phyloP scores from a whole-genome alignment of 164 flowering plant genomes.

The Piper betle region DNA sequence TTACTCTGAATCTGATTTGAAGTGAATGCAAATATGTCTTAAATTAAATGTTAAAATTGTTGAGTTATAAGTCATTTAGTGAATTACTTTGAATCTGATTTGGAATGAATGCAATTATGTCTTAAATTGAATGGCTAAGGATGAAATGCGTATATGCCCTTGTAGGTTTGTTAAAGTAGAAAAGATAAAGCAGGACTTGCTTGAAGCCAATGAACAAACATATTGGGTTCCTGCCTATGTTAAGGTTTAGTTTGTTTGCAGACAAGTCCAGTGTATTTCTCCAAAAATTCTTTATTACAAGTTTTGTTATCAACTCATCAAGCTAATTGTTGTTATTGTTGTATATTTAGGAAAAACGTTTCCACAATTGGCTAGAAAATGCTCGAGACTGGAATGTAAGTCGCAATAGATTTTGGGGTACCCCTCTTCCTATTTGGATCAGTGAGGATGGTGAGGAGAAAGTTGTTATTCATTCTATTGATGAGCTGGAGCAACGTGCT shows the following conservation, averaged over 20 bases:
- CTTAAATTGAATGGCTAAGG: too few relatives aligned
- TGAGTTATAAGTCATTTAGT: too few relatives aligned
- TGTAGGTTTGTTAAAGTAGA: constrained; percentile 86
- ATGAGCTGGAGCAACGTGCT: constrained; percentile 68
- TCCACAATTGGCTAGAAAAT: constrained; percentile 99
- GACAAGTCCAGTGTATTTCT: not conserved
- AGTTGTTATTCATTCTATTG: constrained; percentile 72
- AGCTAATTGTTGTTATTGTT: too few relatives aligned
- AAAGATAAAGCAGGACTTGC: constrained; percentile 57
- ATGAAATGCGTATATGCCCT: not conserved
- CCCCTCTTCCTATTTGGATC: constrained; percentile 93
- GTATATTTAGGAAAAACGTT: constrained; percentile 63
- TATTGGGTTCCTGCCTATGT: constrained; percentile 99
- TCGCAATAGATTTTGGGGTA: constrained; percentile 98
- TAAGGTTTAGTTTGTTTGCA: constrained; percentile 36
- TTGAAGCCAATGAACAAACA: constrained; percentile 74
- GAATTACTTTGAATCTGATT: too few relatives aligned
- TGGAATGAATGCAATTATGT: too few relatives aligned
- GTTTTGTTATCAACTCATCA: not conserved
- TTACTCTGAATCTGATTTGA: too few relatives aligned
- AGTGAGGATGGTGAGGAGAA: constrained; percentile 85
- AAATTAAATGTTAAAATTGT: too few relatives aligned
- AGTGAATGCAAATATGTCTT: too few relatives aligned
- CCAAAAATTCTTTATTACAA: too few relatives aligned
- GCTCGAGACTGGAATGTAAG: constrained; percentile 99